Conservation (phyloP, 441 rosid genomes). For the Iberis amara region DNA sequence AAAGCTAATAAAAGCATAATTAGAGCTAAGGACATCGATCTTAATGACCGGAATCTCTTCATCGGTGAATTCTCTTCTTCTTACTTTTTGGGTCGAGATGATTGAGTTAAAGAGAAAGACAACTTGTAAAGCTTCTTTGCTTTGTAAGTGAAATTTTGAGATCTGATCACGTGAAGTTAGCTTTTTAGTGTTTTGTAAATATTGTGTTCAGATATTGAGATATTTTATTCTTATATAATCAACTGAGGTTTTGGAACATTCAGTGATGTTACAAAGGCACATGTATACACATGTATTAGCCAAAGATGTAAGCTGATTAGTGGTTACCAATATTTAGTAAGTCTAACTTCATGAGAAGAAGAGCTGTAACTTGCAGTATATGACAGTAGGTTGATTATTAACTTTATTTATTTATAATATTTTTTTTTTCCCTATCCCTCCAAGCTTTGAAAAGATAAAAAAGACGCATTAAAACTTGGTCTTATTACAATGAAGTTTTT, state of each 20-base stretch:
- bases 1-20: slow-evolving; percentile 40
- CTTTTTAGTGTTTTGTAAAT: no score
- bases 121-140: slow-evolving; percentile 28
- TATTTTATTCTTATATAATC: slow-evolving; percentile 12
- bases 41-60: slow-evolving; percentile 40
- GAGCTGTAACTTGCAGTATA: no score
- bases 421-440: no score
- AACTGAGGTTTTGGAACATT: slow-evolving; percentile 14
- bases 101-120: slow-evolving; percentile 6
- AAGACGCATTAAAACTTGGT: no score
- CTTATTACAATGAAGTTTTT: no score
- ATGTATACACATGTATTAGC: background rate
- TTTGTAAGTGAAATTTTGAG: slow-evolving; percentile 32
- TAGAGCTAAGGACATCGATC: slow-evolving; percentile 35
- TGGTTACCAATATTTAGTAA: background rate
- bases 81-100: background rate
- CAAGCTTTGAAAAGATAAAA: no score
- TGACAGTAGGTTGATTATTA: no score
- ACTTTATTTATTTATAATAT: no score
- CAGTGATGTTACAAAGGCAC: background rate
- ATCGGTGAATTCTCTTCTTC: slow-evolving; percentile 9
- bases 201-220: slow-evolving; percentile 11
- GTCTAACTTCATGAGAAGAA: background rate
- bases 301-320: background rate
- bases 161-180: slow-evolving; percentile 68